phyloP scores from a whole-genome alignment of 257 asterid species.

The Euphrasia confusa region DNA sequence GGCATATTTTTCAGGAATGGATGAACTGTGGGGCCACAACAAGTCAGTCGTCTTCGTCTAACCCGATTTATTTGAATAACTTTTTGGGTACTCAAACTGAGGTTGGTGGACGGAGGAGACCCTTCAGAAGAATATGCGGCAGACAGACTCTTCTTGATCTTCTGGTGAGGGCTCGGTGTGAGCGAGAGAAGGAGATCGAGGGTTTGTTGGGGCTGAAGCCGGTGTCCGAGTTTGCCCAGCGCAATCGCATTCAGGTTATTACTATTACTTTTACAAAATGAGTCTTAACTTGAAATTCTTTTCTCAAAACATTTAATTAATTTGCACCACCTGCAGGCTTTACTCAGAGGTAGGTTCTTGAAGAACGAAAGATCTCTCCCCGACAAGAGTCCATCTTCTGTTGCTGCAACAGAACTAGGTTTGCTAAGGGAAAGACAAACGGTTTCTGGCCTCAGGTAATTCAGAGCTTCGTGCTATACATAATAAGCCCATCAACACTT shows the following conservation, averaged over 20 bases:
- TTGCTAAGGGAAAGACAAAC: constrained; percentile 68
- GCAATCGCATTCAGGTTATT: constrained; percentile 84
- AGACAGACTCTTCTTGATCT: constrained; percentile 92
- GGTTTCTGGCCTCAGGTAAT: constrained; percentile 80
- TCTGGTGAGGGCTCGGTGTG: constrained; percentile 61
- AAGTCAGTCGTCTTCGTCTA: constrained; percentile 28
- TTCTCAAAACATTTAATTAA: background rate
- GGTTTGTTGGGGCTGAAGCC: constrained; percentile 54
- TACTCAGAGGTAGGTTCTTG: constrained; percentile 78
- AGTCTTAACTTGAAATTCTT: background rate
- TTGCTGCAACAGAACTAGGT: constrained; percentile 68
- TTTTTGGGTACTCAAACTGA: constrained; percentile 38
- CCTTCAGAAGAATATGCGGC: constrained; percentile 76
- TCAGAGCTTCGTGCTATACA: background rate
- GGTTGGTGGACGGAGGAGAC: constrained; percentile 37
- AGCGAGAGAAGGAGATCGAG: constrained; percentile 65
- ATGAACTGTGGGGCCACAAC: constrained; percentile 42
- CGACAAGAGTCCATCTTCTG: constrained; percentile 53
- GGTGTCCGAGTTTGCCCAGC: constrained; percentile 78
- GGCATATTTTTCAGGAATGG: constrained; percentile 79
- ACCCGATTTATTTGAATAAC: constrained; percentile 19
- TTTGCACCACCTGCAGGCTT: constrained; percentile 45
- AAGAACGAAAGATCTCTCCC: constrained; percentile 45
- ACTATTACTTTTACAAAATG: too few relatives aligned
- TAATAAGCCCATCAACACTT: background rate